Base-by-base conservation (phyloP, 1,284 basidiomycete species). In the Psilocybe mexicana region DNA sequence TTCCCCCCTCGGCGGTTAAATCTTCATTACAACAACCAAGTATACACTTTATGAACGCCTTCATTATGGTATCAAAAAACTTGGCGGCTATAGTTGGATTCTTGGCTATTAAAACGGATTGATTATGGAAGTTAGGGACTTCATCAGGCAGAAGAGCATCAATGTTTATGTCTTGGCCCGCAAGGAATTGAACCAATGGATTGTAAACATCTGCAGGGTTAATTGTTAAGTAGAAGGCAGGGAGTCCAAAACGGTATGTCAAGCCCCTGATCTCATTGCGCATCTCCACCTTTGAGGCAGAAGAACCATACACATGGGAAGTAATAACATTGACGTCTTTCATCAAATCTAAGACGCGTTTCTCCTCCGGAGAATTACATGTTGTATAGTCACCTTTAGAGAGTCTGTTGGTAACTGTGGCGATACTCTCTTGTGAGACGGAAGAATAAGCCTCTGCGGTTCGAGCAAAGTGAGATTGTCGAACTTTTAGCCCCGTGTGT, bases 191-290 rank as follows among this genome's bases (percentile, higher is more conserved):
- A 2, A 67, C 62, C 26, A 65, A 6, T 2, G 76, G 75, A 59
- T 72, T 72, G 30, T 70, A 69, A 0, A 75, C 64, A 65, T 78
- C 76, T 3, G 76, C 70, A 14, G 76, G 77, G 62, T 77, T 77
- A 6, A 79, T 69, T 0, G 76, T 79, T 0, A 79, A 54, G 61
- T 69, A 79, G 33, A 77, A 73, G 44, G 61, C 44, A 61, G 66
- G 66, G 0, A 61, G 4, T 1, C 63, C 65, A 5, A 56, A 36
- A 1, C 69, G 57, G 3, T 67, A 62, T 42, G 75, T 76, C 12
- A 76, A 36, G 0, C 54, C 70, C 5, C 56, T 42, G 26, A 78
- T 76, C 54, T 80, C 72, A 61, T 76, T 77, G 5, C 72, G 44
- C 70, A 75, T 71, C 0, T 26, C 18, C 0, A 68, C 26, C 25